Base-by-base conservation (phyloP, 2,329 filamentous ascomycete species). In the Fusarium continuum region DNA sequence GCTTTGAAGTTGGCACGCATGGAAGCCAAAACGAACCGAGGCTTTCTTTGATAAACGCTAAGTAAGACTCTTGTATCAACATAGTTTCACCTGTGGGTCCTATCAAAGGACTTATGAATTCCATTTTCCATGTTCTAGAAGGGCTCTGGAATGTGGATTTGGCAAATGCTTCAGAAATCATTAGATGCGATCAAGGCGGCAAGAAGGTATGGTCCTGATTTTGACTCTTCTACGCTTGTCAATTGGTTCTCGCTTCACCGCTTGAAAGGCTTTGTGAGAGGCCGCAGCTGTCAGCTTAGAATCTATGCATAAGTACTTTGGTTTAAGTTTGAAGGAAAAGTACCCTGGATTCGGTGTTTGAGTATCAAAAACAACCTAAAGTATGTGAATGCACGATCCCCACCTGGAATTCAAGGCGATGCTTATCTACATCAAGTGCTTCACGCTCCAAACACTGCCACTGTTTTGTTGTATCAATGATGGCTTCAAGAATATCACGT, bases 21-120 rank as follows among this genome's bases (percentile, higher is more conserved):
- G 13, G 23, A 49, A 34, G 31, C 38, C 16, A 55, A 65, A 40
- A 16, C 22, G 39, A 65, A 16, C 39, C 20, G 32, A 47, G 23
- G 22, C 17, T 28, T 50, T 36, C 14, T 46, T n/a, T 48, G 35
- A 25, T 6, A 17, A 51, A n/a, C 20, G 17, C 13, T 39, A 28
- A 20, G 35, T 25, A 17, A 26, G 26, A 31, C 40, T 64, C 32
- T 8, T 41, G 61, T 64, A 43, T 45, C 55, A 61, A 47, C 16
- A 35, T 46, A 31, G 61, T 64, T 64, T 64, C 61, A 65, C 29
- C 16, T 43, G 41, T 63, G 60, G 48, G 29, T 40, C 40, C 14
- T 19, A 13, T 28, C 14, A 28, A 19, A 31, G 22, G 35, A 49
- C 13, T 31, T 17, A 25, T 13, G 11, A 19, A 29, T 28, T 34